Base-by-base conservation (phyloP, 257 asterid genomes). In the Ligustrum vulgare region DNA sequence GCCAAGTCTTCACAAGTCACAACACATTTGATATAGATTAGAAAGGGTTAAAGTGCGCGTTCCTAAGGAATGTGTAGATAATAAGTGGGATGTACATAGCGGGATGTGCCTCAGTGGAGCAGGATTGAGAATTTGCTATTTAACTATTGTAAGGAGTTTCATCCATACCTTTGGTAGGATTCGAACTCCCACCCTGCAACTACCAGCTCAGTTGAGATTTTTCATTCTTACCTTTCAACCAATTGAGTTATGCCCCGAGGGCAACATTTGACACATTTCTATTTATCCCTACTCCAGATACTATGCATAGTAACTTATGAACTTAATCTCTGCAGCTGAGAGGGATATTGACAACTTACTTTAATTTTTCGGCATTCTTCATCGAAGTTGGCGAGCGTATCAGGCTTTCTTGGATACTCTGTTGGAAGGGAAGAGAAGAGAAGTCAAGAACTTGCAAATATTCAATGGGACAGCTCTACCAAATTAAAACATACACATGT, bases 341-440 rank as follows among this genome's bases (percentile, higher is more conserved):
- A 58, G 33, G 66, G 11, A 10, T 11, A 2, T 16, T 7, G 58
- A 23, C 32, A 8, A 58, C 65, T 74, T 65, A 74, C 78, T 43
- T 74, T 43, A 74, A 11, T 31, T n/a, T 45, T 13, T 22, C 11
- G 10, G 7, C 34, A 32, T 74, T 43, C 72, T 70, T 45, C 78
- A 45, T 60, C 56, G 20, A 25, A 64, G 45, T 6, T 34, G 37
- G 78, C 32, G n/a, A 65, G 56, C 22, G 45, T 45, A 65, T 74
- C 72, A 32, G 36, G 33, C 66, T 28, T 74, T 64, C 78, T 74
- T 65, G 72, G 18, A 45, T 0, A 41, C 36, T 65, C 78, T 74
- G 72, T 71, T 22, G 28, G 43, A 72, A 23, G 39, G n/a, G n/a
- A n/a, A n/a, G n/a, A 58, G 43, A 58, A 13, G 37, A n/a, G 15